Base-by-base conservation (phyloP, 192 early-diverging fungal species). In the Allomyces arbusculus region DNA sequence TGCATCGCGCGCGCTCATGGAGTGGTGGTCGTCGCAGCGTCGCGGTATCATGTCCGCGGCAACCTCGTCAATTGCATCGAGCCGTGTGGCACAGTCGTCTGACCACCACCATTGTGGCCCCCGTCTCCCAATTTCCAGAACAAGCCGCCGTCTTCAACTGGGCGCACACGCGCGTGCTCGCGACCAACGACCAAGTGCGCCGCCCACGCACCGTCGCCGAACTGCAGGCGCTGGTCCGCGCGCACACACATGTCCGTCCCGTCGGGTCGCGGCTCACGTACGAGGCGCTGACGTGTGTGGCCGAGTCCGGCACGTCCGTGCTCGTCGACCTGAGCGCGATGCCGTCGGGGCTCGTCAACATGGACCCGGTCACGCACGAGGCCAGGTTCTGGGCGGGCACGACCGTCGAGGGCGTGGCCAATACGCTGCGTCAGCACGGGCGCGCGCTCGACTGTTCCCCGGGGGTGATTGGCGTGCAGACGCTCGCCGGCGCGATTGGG, bases 391-490 rank as follows among this genome's bases (percentile, higher is more conserved):
- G 70, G 23, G 69, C 70, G 3, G 65, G 44, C 6, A 75, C 73
- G 23, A 67, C 68, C 4, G 40, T 75, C 63, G 68, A 75, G 65
- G 43, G 55, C 0, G 69, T 72, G 44, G 64, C 69, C 28, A 43
- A 63, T 12, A 69, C 66, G 23, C 61, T 75, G 10, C 63, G 65
- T n/a, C 44, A 69, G 23, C 45, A 65, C 55, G 66, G 45, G 23
- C 65, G 70, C 1, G 66, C 69, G 66, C 23, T 75, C 25, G 70
- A 66, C 8, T 68, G 67, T 64, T 66, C 50, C 43, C 75, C 70
- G 23, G 75, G 75, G 22, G 70, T 71, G 19, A 71, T 77, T 23
- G 67, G 68, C 12, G 68, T 69, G 14, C 75, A 77, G 58, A 72
- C 75, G 5, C 61, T 77, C 14, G 75, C 69, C 0, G 75, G 75